Conservation (phyloP, 192 early-diverging fungal species). For the Coemansia sp. region DNA sequence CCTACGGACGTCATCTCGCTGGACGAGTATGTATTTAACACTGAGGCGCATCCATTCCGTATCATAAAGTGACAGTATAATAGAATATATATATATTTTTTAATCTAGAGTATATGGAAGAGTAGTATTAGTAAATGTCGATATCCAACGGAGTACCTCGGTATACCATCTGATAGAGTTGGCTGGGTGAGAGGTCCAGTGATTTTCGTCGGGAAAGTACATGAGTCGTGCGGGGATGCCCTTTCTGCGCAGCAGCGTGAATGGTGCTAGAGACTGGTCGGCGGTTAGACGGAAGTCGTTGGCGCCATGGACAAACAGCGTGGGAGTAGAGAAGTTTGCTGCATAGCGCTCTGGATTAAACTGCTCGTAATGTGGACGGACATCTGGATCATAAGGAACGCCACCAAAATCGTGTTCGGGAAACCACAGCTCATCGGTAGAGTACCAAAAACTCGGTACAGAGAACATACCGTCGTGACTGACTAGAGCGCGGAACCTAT, state of each 20-base stretch:
- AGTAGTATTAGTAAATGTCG: conserved; percentile 24
- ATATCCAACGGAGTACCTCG: conserved; percentile 67
- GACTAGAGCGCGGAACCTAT: conserved; percentile 67
- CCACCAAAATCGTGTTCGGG: conserved; percentile 78
- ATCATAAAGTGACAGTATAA: conserved; percentile 21
- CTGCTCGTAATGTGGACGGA: conserved; percentile 59
- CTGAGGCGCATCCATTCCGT: conserved; percentile 88
- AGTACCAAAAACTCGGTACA: conserved; percentile 60
- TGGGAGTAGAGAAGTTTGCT: conserved; percentile 71
- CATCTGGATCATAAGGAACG: conserved; percentile 58
- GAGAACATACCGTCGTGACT: conserved; percentile 79
- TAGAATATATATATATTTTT: background rate
- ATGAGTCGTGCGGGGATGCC: conserved; percentile 66
- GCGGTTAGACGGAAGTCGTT: conserved; percentile 66
- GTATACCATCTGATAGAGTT: conserved; percentile 70
- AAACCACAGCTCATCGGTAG: conserved; percentile 81
- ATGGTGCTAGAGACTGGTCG: conserved; percentile 68
- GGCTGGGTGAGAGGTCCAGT: conserved; percentile 65
- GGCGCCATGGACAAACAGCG: conserved; percentile 74
- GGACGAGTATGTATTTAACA: conserved; percentile 90
- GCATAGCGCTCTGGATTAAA: conserved; percentile 70
- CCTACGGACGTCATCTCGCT: conserved; percentile 65
- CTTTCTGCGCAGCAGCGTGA: conserved; percentile 74
- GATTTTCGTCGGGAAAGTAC: conserved; percentile 76
- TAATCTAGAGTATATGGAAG: conserved; percentile 22